Evolutionary conservation across 495 filamentous ascomycete species (phyloP), one percentile per base, ranked within the genome.

Genomic region (Hyaloscypha variabilis): DNA sequence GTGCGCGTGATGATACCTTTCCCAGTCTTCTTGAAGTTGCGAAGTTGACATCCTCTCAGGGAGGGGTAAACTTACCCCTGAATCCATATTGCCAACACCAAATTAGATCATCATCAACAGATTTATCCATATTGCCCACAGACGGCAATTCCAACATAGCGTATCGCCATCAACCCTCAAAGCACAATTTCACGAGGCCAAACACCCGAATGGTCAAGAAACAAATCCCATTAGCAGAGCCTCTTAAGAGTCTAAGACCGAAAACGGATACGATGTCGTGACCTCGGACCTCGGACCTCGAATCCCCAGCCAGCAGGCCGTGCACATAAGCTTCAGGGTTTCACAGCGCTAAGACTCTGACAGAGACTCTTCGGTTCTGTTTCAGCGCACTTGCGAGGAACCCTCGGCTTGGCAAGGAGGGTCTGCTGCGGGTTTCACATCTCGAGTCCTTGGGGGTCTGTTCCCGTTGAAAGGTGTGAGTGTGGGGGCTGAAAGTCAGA

Each of bases 271-370:
- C 39, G 6, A 34, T 8, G 31, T 34, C 31, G 2, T 34, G 31
- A 34, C 39, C 39, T 17, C 39, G 39, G 39, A 19, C 39, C 39
- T 46, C 39, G 39, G 11, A 46, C 13, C 31, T n/a, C n/a, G n/a
- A n/a, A n/a, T n/a, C 31, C 5, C 6, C 31, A 36, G 31, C 13
- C 31, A 36, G 31, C 13, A 24, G 25, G 26, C 51, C 51, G 51
- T 54, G 51, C 51, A 54, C 51, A 6, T 51, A 8, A 51, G 3
- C 49, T 51, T 19, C 23, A 24, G 6, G 31, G 53, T 56, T 29
- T 56, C 53, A 58, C 25, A 21, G 6, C 19, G 54, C 54, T 28
- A 58, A 58, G 54, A 58, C 25, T 54, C 51, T 54, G 51, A 54
- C 54, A 58, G 26, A 8, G 3, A 34, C 0, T 19, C 21, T 25